Percentiles rank a stretch among this genome's conserved stretches.
Evolutionary conservation across 169 alveolate species (phyloP).

Genomic region (Plasmodium malariae): DNA sequence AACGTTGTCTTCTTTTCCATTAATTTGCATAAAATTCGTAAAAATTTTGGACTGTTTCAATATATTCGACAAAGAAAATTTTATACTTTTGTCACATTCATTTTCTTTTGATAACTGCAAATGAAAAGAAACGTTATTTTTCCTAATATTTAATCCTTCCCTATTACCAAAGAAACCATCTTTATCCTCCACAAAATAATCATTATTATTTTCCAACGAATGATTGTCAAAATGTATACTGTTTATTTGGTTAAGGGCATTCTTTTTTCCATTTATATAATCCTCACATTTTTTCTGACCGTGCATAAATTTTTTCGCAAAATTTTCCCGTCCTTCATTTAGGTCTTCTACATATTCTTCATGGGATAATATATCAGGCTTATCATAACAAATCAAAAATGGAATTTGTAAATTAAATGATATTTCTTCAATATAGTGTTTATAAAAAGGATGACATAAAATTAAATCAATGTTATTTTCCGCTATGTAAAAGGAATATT

Average conservation of each 20-base stretch:
- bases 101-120: conserved; percentile 62
- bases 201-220: neutral
- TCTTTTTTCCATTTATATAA: neutral
- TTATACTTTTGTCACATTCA: conserved; percentile 67
- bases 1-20: conserved; percentile 11
- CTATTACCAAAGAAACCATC: neutral
- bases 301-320: conserved; percentile 23
- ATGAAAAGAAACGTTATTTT: conserved; percentile 14
- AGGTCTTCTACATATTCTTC: conserved; percentile 69
- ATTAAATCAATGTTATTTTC: conserved; percentile 71
- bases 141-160: neutral
- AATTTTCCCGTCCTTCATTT: conserved; percentile 39
- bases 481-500: conserved; percentile 64
- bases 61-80: conserved; percentile 29
- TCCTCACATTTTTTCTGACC: conserved; percentile 2
- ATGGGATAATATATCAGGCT: conserved; percentile 62
- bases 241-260: neutral
- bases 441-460: conserved; percentile 75
- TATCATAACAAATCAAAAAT: conserved; percentile 68
- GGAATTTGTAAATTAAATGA: conserved; percentile 66
- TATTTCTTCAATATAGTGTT: conserved; percentile 74
- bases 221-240: neutral
- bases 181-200: neutral
- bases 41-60: conserved; percentile 31
- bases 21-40: neutral